Conservation (phyloP, 768 basidiomycete species). For the Pleurotus citrinopileatus region DNA sequence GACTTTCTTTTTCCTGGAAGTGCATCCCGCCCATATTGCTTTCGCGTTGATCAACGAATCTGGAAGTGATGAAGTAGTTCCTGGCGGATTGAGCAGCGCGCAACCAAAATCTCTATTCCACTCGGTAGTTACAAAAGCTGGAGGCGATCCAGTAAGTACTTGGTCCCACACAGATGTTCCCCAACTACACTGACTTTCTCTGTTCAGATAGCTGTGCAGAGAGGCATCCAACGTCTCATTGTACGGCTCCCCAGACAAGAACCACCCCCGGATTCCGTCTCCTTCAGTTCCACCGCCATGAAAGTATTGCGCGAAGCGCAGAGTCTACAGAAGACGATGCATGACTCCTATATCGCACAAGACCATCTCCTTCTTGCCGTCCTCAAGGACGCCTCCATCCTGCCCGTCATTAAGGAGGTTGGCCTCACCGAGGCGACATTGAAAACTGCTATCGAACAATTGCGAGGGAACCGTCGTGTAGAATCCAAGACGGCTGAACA, state of each 20-base stretch:
- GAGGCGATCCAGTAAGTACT: conserved; percentile 78
- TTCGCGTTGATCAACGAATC: conserved; percentile 77
- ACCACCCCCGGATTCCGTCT: conserved; percentile 82
- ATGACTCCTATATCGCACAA: conserved; percentile 90
- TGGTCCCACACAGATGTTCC: not conserved
- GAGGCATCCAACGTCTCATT: conserved; percentile 71
- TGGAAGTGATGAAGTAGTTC: conserved; percentile 27
- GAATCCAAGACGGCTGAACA: conserved; percentile 87
- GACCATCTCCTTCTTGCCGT: conserved; percentile 90
- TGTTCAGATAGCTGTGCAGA: conserved; percentile 53
- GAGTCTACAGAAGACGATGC: conserved; percentile 76
- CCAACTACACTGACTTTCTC: not conserved
- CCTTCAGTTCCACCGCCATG: conserved; percentile 51
- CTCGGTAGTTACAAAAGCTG: conserved; percentile 77
- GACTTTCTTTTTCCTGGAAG: conserved; percentile 32
- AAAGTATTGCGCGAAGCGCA: conserved; percentile 77
- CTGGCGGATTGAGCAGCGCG: conserved; percentile 29
- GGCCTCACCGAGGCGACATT: conserved; percentile 67
- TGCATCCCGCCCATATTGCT: conserved; percentile 82
- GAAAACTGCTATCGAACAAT: conserved; percentile 74
- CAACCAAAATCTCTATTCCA: conserved; percentile 61
- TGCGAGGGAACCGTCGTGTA: conserved; percentile 80
- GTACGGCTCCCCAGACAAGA: conserved; percentile 81
- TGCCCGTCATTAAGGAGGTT: conserved; percentile 71
- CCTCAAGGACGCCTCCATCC: conserved; percentile 68